A percentile compares a stretch with the other conserved stretches of the same genome.
Conservation (phyloP, 2,329 filamentous ascomycete species). For the Huntiella abstrusa region DNA sequence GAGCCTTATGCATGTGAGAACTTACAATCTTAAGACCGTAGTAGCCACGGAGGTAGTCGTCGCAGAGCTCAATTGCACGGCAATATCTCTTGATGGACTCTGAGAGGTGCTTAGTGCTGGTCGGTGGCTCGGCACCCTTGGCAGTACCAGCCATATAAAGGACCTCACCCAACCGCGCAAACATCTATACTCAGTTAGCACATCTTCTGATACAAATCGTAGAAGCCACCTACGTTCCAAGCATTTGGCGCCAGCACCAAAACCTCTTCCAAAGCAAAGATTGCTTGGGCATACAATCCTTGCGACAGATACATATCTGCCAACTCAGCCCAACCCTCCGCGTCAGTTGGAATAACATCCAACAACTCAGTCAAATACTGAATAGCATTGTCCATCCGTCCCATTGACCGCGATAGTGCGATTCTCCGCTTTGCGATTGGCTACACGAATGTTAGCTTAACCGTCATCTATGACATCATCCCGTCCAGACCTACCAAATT, state of each 20-base stretch:
- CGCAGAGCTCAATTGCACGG: constrained; percentile 81
- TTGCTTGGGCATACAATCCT: constrained; percentile 61
- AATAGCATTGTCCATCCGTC: constrained; percentile 53
- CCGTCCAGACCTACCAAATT: constrained; percentile 47
- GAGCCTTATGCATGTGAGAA: neutral
- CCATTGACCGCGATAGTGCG: constrained; percentile 58
- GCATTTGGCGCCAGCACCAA: constrained; percentile 73
- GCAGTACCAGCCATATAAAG: constrained; percentile 48
- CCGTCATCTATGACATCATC: constrained; percentile 14
- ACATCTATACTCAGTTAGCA: constrained; percentile 37
- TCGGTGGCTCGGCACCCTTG: constrained; percentile 13
- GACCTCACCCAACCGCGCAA: constrained; percentile 72
- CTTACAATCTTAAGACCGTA: constrained; percentile 73
- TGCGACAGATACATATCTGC: constrained; percentile 70
- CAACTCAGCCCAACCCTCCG: constrained; percentile 84
- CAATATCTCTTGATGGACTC: constrained; percentile 73
- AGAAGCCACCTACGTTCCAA: constrained; percentile 59
- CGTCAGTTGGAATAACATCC: constrained; percentile 72
- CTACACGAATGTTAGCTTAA: constrained; percentile 22
- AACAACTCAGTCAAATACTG: constrained; percentile 55
- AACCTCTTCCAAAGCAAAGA: constrained; percentile 81
- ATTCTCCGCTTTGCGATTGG: constrained; percentile 71
- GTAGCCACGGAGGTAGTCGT: constrained; percentile 78
- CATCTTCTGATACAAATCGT: neutral
- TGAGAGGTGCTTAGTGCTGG: constrained; percentile 32